phyloP scores from a whole-genome alignment of 2,329 filamentous ascomycete genomes.

The Bipolaris oryzae region DNA sequence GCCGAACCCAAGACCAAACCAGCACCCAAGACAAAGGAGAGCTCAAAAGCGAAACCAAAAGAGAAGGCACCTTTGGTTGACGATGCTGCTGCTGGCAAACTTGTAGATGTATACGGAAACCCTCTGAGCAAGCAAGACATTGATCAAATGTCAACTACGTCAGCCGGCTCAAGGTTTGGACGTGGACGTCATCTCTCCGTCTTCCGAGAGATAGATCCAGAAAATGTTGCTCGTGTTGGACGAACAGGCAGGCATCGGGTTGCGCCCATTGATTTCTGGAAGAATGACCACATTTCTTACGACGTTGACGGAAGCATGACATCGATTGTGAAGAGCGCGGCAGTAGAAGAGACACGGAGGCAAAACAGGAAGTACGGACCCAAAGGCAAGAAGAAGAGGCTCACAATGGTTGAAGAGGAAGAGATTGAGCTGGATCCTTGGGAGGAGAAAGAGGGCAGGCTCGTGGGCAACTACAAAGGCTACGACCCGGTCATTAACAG shows the following conservation, averaged over 20 bases:
- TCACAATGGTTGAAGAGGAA: slow-evolving; percentile 56
- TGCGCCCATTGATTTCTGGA: slow-evolving; percentile 83
- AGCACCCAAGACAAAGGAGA: slow-evolving; percentile 12
- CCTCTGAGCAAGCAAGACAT: slow-evolving; percentile 42
- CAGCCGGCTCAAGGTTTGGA: slow-evolving; percentile 39
- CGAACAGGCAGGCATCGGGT: slow-evolving; percentile 80
- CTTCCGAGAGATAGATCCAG: slow-evolving; percentile 42
- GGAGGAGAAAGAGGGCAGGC: slow-evolving; percentile 68
- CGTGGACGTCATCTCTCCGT: slow-evolving; percentile 45
- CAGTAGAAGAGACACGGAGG: slow-evolving; percentile 53
- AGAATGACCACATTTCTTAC: slow-evolving; percentile 78
- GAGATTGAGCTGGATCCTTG: slow-evolving; percentile 68
- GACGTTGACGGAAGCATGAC: slow-evolving; percentile 72
- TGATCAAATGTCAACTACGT: slow-evolving; percentile 42
- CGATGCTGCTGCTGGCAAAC: slow-evolving; percentile 35
- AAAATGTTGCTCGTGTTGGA: slow-evolving; percentile 33
- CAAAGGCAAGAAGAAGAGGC: slow-evolving; percentile 37
- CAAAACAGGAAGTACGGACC: slow-evolving; percentile 38
- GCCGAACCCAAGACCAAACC: slow-evolving; percentile 27
- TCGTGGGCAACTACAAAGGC: slow-evolving; percentile 67
- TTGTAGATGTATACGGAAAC: slow-evolving; percentile 41
- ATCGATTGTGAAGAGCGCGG: slow-evolving; percentile 76
- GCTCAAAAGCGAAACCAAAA: slow-evolving; percentile 10
- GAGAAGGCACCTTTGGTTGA: slow-evolving; percentile 9
- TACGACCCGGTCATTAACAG: slow-evolving; percentile 68